Evolutionary conservation across 1,284 basidiomycete genomes (phyloP).

Genomic region (Hypsizygus ulmarius): DNA sequence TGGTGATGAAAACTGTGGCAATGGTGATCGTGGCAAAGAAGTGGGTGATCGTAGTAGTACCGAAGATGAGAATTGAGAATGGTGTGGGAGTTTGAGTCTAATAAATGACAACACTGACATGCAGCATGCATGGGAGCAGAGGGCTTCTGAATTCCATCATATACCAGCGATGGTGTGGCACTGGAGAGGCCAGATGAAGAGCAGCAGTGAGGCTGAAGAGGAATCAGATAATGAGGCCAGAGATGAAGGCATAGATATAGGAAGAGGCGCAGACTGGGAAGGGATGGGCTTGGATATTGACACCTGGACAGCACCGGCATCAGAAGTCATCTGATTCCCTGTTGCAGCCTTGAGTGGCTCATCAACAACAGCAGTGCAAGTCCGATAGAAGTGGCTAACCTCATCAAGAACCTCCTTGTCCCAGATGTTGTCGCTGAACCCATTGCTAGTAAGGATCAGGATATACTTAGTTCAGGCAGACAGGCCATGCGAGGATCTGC

Average conservation of each 20-base stretch:
- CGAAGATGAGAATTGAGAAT: background rate
- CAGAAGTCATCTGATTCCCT: constrained; percentile 4
- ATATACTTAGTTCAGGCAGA: constrained; percentile 88
- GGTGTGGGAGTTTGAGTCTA: background rate
- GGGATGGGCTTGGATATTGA: background rate
- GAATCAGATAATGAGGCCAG: background rate
- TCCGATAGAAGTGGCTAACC: constrained; percentile 66
- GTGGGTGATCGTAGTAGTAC: too few relatives aligned
- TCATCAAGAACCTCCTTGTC: constrained; percentile 94
- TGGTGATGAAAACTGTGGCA: too few relatives aligned
- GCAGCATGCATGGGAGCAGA: constrained; percentile 65
- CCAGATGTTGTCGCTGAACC: constrained; percentile 92
- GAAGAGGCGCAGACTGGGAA: constrained; percentile 2
- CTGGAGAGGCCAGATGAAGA: constrained; percentile 29
- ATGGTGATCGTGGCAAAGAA: too few relatives aligned
- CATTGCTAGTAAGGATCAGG: constrained; percentile 87
- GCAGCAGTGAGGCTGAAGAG: constrained; percentile 1
- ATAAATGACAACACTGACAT: constrained; percentile 58
- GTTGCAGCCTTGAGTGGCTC: constrained; percentile 1
- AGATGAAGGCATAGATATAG: background rate
- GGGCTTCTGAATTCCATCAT: constrained; percentile 67
- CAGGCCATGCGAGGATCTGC: constrained; percentile 71
- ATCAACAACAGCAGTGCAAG: constrained; percentile 13
- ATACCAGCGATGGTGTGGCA: constrained; percentile 60
- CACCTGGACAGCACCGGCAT: background rate